phyloP scores from a whole-genome alignment of 192 early-diverging fungal genomes.

The Phlyctochytrium bullatum region DNA sequence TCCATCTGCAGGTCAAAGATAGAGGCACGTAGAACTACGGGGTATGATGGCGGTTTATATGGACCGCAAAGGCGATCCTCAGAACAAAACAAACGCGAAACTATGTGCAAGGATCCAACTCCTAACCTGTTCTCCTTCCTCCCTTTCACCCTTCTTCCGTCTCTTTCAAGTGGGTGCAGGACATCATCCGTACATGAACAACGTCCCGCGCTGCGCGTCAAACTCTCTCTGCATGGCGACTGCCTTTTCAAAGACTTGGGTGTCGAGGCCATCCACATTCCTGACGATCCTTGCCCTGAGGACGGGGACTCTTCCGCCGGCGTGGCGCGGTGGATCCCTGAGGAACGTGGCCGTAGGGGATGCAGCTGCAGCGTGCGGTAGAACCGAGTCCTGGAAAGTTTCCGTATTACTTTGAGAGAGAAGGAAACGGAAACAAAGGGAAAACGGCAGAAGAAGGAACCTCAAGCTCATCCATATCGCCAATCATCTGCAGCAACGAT shows the following conservation, averaged over 20 bases:
- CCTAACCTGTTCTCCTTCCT: too few species aligned
- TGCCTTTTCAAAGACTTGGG: slow-evolving; percentile 33
- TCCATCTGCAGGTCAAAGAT: too few species aligned
- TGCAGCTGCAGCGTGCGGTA: too few species aligned
- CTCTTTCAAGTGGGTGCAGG: too few species aligned
- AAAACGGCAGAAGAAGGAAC: slow-evolving; percentile 2
- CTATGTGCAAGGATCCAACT: too few species aligned
- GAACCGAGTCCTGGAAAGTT: too few species aligned
- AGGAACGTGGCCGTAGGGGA: too few species aligned
- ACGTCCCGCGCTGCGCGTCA: slow-evolving; percentile 13
- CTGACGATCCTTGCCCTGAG: slow-evolving; percentile 31
- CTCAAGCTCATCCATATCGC: slow-evolving; percentile 22
- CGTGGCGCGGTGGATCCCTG: not conserved
- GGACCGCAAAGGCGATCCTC: too few species aligned
- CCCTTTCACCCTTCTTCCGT: too few species aligned
- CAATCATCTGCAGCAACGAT: slow-evolving; percentile 34
- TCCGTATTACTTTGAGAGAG: not conserved
- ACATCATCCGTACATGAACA: not conserved
- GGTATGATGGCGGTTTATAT: too few species aligned
- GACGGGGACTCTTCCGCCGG: slow-evolving; percentile 12
- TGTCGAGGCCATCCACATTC: slow-evolving; percentile 40
- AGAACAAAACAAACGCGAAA: too few species aligned
- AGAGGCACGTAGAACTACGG: too few species aligned
- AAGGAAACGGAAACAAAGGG: not conserved
- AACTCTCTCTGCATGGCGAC: slow-evolving; percentile 26